Base-by-base conservation (phyloP, 768 basidiomycete species). In the Leucosporidium creatinivorum region DNA sequence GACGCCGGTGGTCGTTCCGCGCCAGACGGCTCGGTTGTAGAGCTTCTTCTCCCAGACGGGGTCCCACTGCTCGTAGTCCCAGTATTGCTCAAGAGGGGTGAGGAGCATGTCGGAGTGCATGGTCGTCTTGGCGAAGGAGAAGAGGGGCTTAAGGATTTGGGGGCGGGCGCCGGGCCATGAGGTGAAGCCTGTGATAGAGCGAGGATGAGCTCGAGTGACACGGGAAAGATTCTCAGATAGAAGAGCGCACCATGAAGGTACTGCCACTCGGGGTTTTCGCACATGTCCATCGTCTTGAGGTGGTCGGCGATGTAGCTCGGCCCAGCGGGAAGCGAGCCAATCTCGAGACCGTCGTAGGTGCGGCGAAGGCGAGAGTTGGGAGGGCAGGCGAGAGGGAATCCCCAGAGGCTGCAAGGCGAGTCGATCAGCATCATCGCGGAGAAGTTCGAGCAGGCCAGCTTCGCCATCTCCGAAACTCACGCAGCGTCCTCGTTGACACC, bases 1-100 rank as follows among this genome's bases (percentile, higher is more conserved):
- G 19, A 85, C 94, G 66, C 96, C 96, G 0, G 94, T 98, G 0
- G 91, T 94, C 3, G 92, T 89, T n/a, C 96, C 96, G 56, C 96
- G 81, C 91, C 94, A 99, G 77, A 93, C 96, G 50, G 97, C 76
- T 51, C 67, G 83, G 75, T 84, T 84, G 75, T 90, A 85, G 28
- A 81, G 79, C 80, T 99, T 98, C 67, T 87, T 79, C 64, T 91
- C 88, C 94, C 94, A 99, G 0, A 86, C 79, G 73, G 98, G 94
- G 86, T 91, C 88, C 56, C 85, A 81, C 73, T 93, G 92, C 2
- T 88, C 83, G 3, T 85, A 85, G 73, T 87, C 87, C 70, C 88
- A 80, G 74, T 89, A 91, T 77, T 99, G 98, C 77, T 99, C 98
- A 77, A 98, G 93, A 68, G 90, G 93, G 0, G 94, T 93, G 68